Evolutionary conservation across 1,139 yeast genomes (phyloP).

Genomic region (Blastobotrys petasosporus): DNA sequence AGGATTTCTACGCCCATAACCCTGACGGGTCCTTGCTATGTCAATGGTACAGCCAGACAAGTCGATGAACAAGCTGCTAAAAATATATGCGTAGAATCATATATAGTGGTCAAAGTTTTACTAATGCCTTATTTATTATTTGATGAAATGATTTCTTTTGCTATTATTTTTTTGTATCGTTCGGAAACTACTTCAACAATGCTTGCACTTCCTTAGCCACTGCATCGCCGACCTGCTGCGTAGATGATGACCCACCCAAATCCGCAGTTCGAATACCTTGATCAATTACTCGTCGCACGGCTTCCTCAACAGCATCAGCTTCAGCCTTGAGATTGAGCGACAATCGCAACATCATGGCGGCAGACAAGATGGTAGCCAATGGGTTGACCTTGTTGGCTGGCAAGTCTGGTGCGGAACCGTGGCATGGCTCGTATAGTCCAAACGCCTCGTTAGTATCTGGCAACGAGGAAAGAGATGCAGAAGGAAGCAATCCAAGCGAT

Average conservation of each 20-base stretch:
- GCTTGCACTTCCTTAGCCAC: constrained; percentile 65
- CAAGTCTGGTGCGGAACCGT: constrained; percentile 96
- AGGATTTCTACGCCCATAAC: constrained; percentile 2
- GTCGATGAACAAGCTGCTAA: no score
- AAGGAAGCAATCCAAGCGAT: constrained; percentile 88
- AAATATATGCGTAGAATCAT: no score
- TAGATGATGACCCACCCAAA: constrained; percentile 70
- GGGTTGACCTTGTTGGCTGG: constrained; percentile 87
- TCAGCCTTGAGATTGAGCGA: constrained; percentile 76
- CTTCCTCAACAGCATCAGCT: constrained; percentile 84
- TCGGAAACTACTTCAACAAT: constrained; percentile 36
- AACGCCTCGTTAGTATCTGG: constrained; percentile 93
- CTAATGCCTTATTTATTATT: neutral
- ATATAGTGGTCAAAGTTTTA: neutral
- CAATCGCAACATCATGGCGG: constrained; percentile 93
- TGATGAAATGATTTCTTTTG: neutral
- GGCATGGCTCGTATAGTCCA: constrained; percentile 97
- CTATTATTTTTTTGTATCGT: constrained; percentile 1
- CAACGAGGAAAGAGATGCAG: constrained; percentile 91
- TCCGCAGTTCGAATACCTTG: constrained; percentile 86
- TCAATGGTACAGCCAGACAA: constrained; percentile 2
- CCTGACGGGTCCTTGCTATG: constrained; percentile 5
- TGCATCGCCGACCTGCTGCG: constrained; percentile 92
- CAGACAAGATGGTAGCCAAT: constrained; percentile 87
- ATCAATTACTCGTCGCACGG: constrained; percentile 78